These are phyloP conservation scores for Brassica hybrid DNA, from an alignment of 441 rosid species.

Conservation along the genomic window DNA sequence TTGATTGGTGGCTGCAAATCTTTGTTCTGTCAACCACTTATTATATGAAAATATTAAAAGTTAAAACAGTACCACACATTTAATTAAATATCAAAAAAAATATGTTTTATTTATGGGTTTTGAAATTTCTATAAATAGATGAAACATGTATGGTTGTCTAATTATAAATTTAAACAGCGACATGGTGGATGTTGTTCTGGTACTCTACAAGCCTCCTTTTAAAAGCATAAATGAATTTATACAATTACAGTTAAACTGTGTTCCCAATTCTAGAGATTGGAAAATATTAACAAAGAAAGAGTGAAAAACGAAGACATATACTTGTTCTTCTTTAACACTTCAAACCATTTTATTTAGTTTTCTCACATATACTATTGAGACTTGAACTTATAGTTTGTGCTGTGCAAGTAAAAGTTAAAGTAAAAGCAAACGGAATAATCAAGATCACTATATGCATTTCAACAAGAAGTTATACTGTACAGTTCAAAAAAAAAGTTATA, in stretches of 20 bases:
- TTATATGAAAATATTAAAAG: not conserved
- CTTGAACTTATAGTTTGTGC: not conserved
- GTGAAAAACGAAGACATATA: no score
- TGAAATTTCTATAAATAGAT: constrained; percentile 20
- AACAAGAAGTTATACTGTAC: constrained; percentile 1
- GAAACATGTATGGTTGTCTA: constrained; percentile 11
- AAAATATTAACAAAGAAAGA: no score
- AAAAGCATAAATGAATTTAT: no score
- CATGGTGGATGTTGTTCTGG: not conserved
- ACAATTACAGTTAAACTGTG: no score
- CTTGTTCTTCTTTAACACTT: not conserved
- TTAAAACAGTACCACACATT: not conserved
- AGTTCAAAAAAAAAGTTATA: not conserved
- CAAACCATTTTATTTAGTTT: not conserved
- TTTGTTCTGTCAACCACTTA: constrained; percentile 23
- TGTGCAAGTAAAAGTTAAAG: not conserved
- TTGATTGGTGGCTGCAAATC: constrained; percentile 25
- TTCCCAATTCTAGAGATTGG: no score
- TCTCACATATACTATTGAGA: not conserved
- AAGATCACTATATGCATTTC: constrained; percentile 11
- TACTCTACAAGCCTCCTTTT: no score
- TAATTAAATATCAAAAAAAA: no score
- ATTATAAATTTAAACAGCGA: not conserved
- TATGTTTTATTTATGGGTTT: not conserved
- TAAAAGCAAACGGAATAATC: constrained; percentile 12